phyloP scores from a whole-genome alignment of 1,284 basidiomycete genomes.

The Ustilago hordei region DNA sequence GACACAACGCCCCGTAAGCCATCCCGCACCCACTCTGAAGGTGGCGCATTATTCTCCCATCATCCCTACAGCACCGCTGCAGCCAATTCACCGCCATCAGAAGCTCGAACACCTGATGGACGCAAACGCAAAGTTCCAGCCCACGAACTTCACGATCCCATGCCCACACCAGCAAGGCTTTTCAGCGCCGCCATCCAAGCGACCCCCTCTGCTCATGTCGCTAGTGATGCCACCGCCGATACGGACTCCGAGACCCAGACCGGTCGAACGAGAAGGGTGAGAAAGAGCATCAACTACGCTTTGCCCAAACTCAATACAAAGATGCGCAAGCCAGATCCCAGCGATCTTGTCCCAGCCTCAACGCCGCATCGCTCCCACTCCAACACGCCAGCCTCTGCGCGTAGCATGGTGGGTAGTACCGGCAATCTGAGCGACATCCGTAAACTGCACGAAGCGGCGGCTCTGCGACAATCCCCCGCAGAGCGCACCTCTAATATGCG shows the following conservation, averaged over 20 bases:
- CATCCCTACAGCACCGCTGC: background rate
- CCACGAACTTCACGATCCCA: conserved; percentile 19
- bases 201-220: background rate
- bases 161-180: conserved; percentile 27
- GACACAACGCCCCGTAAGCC: conserved; percentile 25
- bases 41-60: background rate
- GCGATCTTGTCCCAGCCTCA: conserved; percentile 44
- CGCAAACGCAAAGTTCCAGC: conserved; percentile 39
- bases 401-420: conserved; percentile 46
- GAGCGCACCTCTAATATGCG: conserved; percentile 27
- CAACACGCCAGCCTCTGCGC: conserved; percentile 22
- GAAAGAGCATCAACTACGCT: conserved; percentile 67
- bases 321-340: conserved; percentile 68
- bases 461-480: conserved; percentile 36
- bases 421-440: conserved; percentile 59
- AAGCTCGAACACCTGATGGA: conserved; percentile 31
- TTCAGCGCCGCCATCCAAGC: conserved; percentile 17
- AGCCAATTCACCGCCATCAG: background rate
- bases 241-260: conserved; percentile 25
- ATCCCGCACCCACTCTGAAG: background rate
- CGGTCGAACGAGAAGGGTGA: conserved; percentile 47
- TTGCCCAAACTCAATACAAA: conserved; percentile 69
- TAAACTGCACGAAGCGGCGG: conserved; percentile 47
- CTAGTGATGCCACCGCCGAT: background rate
- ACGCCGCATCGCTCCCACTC: conserved; percentile 29